Evolutionary conservation across 768 basidiomycete species (phyloP).

Genomic region (Suillus occidentalis): DNA sequence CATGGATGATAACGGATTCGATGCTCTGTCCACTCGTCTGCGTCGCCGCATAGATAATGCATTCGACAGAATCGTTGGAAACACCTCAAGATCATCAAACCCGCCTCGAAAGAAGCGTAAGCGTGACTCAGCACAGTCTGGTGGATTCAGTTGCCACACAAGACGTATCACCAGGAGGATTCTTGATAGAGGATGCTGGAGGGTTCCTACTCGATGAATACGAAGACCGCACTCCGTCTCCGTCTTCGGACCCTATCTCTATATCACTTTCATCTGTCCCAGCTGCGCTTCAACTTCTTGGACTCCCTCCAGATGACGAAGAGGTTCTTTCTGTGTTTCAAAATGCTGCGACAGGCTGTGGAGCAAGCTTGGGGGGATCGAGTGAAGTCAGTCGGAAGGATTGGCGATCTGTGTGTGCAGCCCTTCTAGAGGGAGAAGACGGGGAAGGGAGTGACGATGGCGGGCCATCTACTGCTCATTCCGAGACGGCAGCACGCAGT

Average conservation of each 20-base stretch:
- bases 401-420: constrained; percentile 80
- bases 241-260: constrained; percentile 12
- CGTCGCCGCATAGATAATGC: constrained; percentile 53
- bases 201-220: constrained; percentile 32
- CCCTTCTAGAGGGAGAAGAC: constrained; percentile 54
- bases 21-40: constrained; percentile 39
- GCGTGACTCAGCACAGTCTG: constrained; percentile 1
- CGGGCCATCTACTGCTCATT: constrained; percentile 10
- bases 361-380: constrained; percentile 30
- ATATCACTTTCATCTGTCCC: constrained; percentile 62
- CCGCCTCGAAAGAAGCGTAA: constrained; percentile 4
- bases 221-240: constrained; percentile 13
- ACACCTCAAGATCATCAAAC: constrained; percentile 4
- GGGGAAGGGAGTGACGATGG: constrained; percentile 24
- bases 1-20: constrained; percentile 34
- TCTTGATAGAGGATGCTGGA: constrained; percentile 33
- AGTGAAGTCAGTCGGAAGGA: constrained; percentile 60
- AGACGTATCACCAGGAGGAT: constrained; percentile 30
- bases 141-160: constrained; percentile 19
- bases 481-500: constrained; percentile 16
- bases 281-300: constrained; percentile 58
- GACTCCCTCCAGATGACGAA: constrained; percentile 71
- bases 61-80: constrained; percentile 38
- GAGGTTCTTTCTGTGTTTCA: constrained; percentile 70
- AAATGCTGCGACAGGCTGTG: constrained; percentile 78